These are phyloP conservation scores for Naganishia sp. DNA, from an alignment of 1,284 basidiomycete species.

Conservation along the genomic window DNA sequence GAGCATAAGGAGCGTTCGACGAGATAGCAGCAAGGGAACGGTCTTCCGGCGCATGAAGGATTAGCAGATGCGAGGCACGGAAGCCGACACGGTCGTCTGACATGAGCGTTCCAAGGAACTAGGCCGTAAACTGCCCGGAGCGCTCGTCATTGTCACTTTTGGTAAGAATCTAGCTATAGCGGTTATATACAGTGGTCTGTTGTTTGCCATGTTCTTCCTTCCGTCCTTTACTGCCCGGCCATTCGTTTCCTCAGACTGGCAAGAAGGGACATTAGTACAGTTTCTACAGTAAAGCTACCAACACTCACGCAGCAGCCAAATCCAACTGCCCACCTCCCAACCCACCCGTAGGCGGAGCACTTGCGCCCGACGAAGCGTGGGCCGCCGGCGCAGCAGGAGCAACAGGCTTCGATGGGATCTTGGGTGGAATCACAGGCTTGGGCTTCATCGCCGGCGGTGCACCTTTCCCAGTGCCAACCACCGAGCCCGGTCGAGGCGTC, in stretches of 20 bases:
- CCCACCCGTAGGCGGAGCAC: constrained; percentile 32
- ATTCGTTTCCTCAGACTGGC: constrained; percentile 19
- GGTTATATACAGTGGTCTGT: neutral
- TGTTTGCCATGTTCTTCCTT: neutral
- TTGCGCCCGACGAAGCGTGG: constrained; percentile 36
- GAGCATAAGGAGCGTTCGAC: no score
- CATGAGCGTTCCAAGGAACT: no score
- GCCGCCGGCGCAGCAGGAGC: constrained; percentile 37
- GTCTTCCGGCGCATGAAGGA: no score
- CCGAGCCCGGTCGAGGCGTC: constrained; percentile 38
- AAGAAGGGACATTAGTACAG: neutral
- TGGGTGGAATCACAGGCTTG: constrained; percentile 53
- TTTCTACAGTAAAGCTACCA: neutral
- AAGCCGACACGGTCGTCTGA: no score
- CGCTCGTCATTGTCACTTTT: no score
- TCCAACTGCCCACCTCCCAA: constrained; percentile 66
- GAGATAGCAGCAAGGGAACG: no score
- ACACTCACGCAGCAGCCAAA: constrained; percentile 64
- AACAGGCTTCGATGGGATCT: constrained; percentile 35
- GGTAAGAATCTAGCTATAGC: neutral
- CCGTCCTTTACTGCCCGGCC: constrained; percentile 9
- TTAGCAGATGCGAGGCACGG: no score
- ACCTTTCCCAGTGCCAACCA: constrained; percentile 41
- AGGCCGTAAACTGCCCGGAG: no score
- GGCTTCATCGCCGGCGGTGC: constrained; percentile 53